Conservation (phyloP, 352 stramenopile genomes). For the Globisporangium echinulatum region DNA sequence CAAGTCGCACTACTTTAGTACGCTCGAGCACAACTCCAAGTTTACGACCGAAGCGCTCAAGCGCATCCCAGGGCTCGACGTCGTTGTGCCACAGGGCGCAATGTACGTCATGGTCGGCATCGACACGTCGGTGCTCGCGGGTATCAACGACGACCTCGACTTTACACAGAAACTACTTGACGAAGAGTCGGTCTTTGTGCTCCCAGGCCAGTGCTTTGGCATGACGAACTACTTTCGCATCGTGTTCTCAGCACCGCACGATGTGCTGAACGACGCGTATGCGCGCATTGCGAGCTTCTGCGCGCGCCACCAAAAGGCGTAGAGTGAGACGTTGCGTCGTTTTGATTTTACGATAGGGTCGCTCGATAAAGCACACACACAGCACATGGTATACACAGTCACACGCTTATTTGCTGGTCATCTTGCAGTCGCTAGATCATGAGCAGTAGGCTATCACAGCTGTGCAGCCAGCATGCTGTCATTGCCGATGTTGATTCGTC, state of each 20-base stretch:
- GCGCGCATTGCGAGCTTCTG: conserved; percentile 54
- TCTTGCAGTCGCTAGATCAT: too few species aligned
- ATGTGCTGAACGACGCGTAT: conserved; percentile 62
- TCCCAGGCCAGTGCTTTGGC: conserved; percentile 84
- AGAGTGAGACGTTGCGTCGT: not conserved
- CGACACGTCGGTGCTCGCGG: conserved; percentile 56
- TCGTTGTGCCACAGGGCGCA: conserved; percentile 88
- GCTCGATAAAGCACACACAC: too few species aligned
- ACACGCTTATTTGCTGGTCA: too few species aligned
- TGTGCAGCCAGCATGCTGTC: too few species aligned
- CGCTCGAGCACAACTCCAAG: conserved; percentile 82
- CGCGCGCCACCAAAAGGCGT: conserved; percentile 27
- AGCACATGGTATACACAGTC: not conserved
- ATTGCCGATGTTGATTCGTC: too few species aligned
- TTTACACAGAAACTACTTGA: conserved; percentile 92
- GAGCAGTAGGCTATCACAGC: too few species aligned
- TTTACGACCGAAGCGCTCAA: conserved; percentile 72
- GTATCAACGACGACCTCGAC: conserved; percentile 89
- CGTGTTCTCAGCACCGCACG: conserved; percentile 60
- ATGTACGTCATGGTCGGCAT: conserved; percentile 94
- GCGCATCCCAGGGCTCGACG: conserved; percentile 78
- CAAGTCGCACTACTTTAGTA: conserved; percentile 80
- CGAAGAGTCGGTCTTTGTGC: conserved; percentile 94
- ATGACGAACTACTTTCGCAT: conserved; percentile 73
- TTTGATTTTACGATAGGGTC: too few species aligned